Conservation (phyloP, 225 moss, liverwort and hornwort genomes). For the Pleurozium schreberi region DNA sequence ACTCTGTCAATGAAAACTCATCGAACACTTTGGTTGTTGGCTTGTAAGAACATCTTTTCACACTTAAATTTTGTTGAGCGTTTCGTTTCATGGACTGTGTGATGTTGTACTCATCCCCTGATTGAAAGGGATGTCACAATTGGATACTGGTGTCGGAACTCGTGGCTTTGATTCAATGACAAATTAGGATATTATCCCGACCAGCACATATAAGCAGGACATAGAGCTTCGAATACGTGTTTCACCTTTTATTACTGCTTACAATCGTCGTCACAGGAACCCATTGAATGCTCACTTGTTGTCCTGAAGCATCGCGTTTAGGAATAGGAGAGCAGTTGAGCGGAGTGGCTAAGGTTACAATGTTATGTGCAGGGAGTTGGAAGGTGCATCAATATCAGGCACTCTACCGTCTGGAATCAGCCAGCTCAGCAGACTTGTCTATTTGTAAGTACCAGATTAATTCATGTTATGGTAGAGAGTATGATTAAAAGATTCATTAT, state of each 20-base stretch:
- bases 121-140: not conserved
- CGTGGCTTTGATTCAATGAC: not conserved
- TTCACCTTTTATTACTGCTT: not conserved
- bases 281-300: not conserved
- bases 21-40: not conserved
- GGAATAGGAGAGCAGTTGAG: not conserved
- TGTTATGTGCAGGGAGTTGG: not conserved
- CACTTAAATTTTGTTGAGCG: not conserved
- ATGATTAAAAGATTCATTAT: not conserved
- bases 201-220: not conserved
- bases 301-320: not conserved
- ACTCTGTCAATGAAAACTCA: too few species aligned
- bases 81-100: not conserved
- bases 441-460: not conserved
- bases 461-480: not conserved
- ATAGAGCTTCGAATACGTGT: not conserved
- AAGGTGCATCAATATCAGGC: not conserved
- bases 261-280: not conserved
- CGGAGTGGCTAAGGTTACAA: not conserved
- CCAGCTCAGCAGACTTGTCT: not conserved
- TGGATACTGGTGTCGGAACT: not conserved
- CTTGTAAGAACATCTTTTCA: not conserved
- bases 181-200: not conserved
- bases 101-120: not conserved
- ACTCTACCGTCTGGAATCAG: not conserved